Evolutionary conservation across 169 alveolate species (phyloP), one percentile per base, ranked within the genome.

Genomic region (Cryptosporidium baileyi): DNA sequence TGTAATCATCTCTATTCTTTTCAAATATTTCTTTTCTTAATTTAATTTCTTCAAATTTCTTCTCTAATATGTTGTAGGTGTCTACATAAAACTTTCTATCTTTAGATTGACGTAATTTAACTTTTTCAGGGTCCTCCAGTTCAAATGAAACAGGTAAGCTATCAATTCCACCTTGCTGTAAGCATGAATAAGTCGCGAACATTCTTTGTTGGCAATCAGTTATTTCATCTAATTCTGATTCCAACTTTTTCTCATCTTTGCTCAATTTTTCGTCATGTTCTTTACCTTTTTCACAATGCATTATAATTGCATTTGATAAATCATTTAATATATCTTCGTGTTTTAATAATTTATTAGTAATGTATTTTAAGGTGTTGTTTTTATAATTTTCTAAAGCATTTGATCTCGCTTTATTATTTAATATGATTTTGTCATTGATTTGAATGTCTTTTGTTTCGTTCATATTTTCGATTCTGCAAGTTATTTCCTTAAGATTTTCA

Each of bases 61-160:
- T 57, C 41, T 51, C 67, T 34, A 74, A 41, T 13, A 45, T 11
- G 36, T 74, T 32, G 54, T 74, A 57, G 32, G 67, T 74, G 36
- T 57, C 67, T 30, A 36, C 49, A 36, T 74, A 74, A 34, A 74
- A 74, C 15, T 40, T 51, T 24, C 85, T 19, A 54, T 74, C 85
- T 51, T 74, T 74, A 5, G 7, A 52, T 38, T 74, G 85, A 36
- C 85, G 85, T 5, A 45, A 34, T 34, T 57, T 74, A 2, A 74
- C 43, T 57, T 74, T 51, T 15, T 57, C 85, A 19, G 85, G 85
- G n/a, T 74, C 85, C 26, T 74, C 85, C 28, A 74, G 24, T 54
- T 74, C 85, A 52, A 74, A 74, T 54, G 85, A 74, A 13, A 74
- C 85, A n/a, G 85, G 85, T 6, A 74, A 54, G 24, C 85, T 74